phyloP scores from a whole-genome alignment of 2,329 filamentous ascomycete species.

The Aotearoamyces nothofagi region DNA sequence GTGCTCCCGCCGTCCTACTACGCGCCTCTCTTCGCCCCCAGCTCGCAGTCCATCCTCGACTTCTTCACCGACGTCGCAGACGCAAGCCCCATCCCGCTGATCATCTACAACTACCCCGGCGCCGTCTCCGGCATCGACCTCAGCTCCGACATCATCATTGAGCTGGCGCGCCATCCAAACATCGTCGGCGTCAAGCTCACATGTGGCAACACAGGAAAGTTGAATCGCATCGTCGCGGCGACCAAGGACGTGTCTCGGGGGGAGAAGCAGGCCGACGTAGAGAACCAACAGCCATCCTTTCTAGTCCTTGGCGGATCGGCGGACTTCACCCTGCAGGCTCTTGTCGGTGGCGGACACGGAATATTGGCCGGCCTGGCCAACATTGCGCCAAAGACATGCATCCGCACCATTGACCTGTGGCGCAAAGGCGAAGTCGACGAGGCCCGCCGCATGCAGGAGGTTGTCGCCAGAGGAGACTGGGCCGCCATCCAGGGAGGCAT shows the following conservation, averaged over 20 bases:
- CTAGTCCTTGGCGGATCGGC: constrained; percentile 58
- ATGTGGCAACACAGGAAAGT: constrained; percentile 60
- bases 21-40: constrained; percentile 37
- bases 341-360: constrained; percentile 55
- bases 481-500: constrained; percentile 53
- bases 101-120: constrained; percentile 86
- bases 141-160: constrained; percentile 75
- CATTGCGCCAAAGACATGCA: constrained; percentile 49
- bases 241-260: constrained; percentile 39
- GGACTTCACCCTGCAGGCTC: constrained; percentile 58
- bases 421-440: constrained; percentile 40
- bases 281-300: constrained; percentile 31
- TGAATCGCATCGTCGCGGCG: constrained; percentile 37
- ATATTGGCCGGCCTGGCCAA: constrained; percentile 61
- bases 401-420: constrained; percentile 44
- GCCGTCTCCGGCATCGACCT: constrained; percentile 79
- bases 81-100: constrained; percentile 57
- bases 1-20: constrained; percentile 57
- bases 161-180: constrained; percentile 65
- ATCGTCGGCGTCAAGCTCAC: constrained; percentile 87
- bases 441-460: constrained; percentile 45
- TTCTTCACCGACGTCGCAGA: constrained; percentile 49
- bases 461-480: constrained; percentile 55
- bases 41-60: constrained; percentile 35
- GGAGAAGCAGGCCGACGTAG: constrained; percentile 38